Evolutionary conservation across 2,329 filamentous ascomycete species (phyloP), one percentile per base, ranked within the genome.

Genomic region (Pseudodiploospora longispora): DNA sequence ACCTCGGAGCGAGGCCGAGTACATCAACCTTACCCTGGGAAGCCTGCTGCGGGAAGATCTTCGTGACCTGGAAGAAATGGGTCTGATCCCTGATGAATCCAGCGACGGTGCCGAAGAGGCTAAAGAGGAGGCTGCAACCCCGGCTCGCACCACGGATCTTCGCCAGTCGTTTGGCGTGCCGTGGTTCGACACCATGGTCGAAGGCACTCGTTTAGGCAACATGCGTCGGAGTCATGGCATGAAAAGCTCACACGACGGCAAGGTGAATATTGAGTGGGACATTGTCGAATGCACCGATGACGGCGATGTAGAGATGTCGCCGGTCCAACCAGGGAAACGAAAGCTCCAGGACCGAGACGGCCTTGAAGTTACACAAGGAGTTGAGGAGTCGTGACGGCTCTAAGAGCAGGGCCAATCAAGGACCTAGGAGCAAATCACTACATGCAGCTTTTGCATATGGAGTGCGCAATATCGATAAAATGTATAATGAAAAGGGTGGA

Each of bases 141-240:
- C 49, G 28, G 44, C 48, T 34, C 59, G 62, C 32, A 64, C 55
- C 43, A 61, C 63, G 10, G 59, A 51, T 33, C 51, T 63, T 39
- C 62, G 70, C 55, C 55, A 86, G 38, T 80, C 80, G 4, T 87
- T 82, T 69, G 83, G 83, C 3, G 75, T 91, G 29, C 85, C 88
- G 0, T 95, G 88, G 87, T 91, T 95, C 53, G 87, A 95, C 54
- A 78, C 79, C 50, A 75, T 95, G 71, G 76, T 94, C 3, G 77
- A 86, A 55, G 83, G 87, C 43, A 90, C 86, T 52, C 73, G 72
- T 34, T 66, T 95, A 36, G 86, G 85, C 2, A 80, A 74, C 41
- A 71, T 85, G 62, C 80, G 79, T 59, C 77, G 78, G 52, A 75
- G 79, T 10, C 75, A 75, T 46, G 75, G 79, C 28, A 65, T 72